phyloP scores from a whole-genome alignment of 805 yeast genomes.

The Jamesozyma rosinii region DNA sequence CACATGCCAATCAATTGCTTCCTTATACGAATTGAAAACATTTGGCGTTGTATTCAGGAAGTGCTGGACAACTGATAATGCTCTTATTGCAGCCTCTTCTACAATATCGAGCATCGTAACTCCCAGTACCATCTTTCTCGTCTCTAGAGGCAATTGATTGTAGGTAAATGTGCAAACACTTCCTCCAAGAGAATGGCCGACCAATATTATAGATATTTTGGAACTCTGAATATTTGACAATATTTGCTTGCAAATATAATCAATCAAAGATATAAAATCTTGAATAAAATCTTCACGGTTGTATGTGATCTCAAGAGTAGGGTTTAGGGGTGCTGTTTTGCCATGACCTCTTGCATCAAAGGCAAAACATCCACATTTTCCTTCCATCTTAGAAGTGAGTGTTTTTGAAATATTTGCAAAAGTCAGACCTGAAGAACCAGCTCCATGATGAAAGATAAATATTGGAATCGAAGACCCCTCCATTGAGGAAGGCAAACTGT shows the following conservation, averaged over 20 bases:
- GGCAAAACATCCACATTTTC: constrained; percentile 52
- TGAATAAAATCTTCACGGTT: constrained; percentile 42
- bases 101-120: constrained; percentile 81
- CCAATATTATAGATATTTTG: constrained; percentile 39
- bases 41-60: constrained; percentile 60
- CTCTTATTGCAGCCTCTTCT: constrained; percentile 78
- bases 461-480: constrained; percentile 36
- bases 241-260: constrained; percentile 27
- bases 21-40: constrained; percentile 40
- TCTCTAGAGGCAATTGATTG: constrained; percentile 12
- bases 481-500: constrained; percentile 38
- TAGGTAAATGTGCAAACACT: constrained; percentile 58
- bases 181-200: constrained; percentile 94
- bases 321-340: constrained; percentile 29
- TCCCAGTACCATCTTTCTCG: constrained; percentile 43
- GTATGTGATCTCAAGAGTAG: constrained; percentile 29
- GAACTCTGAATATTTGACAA: constrained; percentile 5
- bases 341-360: constrained; percentile 91
- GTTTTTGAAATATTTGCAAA: constrained; percentile 48
- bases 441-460: constrained; percentile 84
- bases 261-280: constrained; percentile 49
- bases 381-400: constrained; percentile 26
- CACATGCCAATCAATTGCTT: constrained; percentile 82
- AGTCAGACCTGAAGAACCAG: constrained; percentile 80
- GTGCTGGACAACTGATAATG: constrained; percentile 57